A percentile compares a stretch with the other conserved stretches of the same genome.
Conservation (phyloP, 352 stramenopile genomes). For the Phytophthora brassicae region DNA sequence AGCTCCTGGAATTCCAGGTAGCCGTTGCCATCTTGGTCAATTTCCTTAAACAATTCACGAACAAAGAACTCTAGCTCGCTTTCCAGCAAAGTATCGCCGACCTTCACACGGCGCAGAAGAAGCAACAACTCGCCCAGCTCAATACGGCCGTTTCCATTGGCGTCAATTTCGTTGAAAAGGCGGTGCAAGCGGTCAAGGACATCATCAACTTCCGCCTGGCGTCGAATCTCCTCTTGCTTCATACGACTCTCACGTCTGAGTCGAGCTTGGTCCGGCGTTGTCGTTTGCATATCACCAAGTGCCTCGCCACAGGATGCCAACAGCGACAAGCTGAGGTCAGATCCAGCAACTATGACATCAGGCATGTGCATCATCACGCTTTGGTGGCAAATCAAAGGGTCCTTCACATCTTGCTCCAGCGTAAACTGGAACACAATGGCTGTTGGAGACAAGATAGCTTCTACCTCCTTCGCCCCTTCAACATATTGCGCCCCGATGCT, state of each 20-base stretch:
- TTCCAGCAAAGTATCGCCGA: slow-evolving; percentile 63
- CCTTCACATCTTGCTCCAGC: slow-evolving; percentile 47
- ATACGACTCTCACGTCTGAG: slow-evolving; percentile 53
- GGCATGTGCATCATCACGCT: slow-evolving; percentile 60
- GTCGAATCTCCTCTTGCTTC: slow-evolving; percentile 54
- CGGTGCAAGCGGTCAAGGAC: slow-evolving; percentile 56
- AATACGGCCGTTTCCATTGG: slow-evolving; percentile 65
- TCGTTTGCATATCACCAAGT: slow-evolving; percentile 52
- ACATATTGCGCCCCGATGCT: slow-evolving; percentile 57
- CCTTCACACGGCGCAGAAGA: slow-evolving; percentile 64
- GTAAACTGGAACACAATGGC: slow-evolving; percentile 48
- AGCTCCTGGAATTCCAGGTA: slow-evolving; percentile 96
- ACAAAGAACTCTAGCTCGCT: slow-evolving; percentile 69
- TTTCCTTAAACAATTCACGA: slow-evolving; percentile 81
- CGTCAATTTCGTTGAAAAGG: slow-evolving; percentile 75
- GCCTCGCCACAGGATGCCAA: slow-evolving; percentile 57
- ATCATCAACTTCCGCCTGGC: slow-evolving; percentile 55
- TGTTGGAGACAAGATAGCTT: slow-evolving; percentile 52
- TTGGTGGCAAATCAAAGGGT: slow-evolving; percentile 46
- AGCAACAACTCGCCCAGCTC: slow-evolving; percentile 63
- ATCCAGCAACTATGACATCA: slow-evolving; percentile 65
- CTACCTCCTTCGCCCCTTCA: slow-evolving; percentile 38
- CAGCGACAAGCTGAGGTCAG: slow-evolving; percentile 67
- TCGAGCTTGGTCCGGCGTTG: slow-evolving; percentile 61
- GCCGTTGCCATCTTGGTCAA: slow-evolving; percentile 91